Percentiles rank a stretch among this genome's conserved stretches.
Evolutionary conservation across 768 basidiomycete genomes (phyloP).

Genomic region (Mrakia frigida): DNA sequence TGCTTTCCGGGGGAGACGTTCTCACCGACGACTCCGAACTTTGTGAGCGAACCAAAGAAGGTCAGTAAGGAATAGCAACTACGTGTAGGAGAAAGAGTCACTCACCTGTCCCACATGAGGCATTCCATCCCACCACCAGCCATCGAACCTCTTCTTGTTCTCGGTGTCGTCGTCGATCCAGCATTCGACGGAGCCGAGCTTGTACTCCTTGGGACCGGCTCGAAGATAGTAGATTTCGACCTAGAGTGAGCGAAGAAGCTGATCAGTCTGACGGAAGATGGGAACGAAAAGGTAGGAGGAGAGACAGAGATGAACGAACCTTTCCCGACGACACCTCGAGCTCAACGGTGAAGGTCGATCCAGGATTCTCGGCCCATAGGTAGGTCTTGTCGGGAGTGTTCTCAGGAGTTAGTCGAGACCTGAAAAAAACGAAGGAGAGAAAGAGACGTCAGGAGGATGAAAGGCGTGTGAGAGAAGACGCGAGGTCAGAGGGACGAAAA

Average conservation of each 20-base stretch:
- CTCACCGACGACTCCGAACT: not conserved
- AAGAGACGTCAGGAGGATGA: not conserved
- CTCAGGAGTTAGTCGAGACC: not conserved
- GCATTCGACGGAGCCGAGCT: not conserved
- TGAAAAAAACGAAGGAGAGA: not conserved
- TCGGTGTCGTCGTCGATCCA: not conserved
- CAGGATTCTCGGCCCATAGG: not conserved
- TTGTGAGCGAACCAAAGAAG: too few species aligned
- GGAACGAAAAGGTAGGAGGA: not conserved
- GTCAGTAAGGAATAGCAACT: too few species aligned
- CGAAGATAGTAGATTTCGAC: conserved; percentile 12
- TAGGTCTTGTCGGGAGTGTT: conserved; percentile 11
- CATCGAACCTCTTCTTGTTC: not conserved
- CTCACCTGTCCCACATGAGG: conserved; percentile 2
- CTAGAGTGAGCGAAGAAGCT: not conserved
- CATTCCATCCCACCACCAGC: conserved; percentile 3
- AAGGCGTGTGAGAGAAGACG: not conserved
- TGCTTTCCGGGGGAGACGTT: not conserved
- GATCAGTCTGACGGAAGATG: not conserved
- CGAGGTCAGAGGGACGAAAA: not conserved
- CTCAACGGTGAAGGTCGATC: not conserved
- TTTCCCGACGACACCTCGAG: not conserved
- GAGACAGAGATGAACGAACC: not conserved
- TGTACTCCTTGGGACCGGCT: not conserved
- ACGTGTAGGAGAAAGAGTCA: too few species aligned